phyloP scores from a whole-genome alignment of 495 filamentous ascomycete species.

The Trichoderma reesei region DNA sequence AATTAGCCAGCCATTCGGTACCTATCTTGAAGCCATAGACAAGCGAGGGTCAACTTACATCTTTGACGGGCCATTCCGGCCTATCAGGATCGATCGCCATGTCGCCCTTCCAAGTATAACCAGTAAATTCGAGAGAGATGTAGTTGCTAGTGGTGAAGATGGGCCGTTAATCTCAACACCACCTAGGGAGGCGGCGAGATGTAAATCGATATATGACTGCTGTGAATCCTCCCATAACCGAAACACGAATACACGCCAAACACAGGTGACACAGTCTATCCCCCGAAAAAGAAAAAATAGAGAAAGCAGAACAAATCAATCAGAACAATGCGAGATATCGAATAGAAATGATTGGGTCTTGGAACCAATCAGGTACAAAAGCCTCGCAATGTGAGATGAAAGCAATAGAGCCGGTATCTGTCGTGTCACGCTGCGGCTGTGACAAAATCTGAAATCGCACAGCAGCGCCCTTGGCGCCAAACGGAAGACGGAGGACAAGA shows the following conservation, averaged over 20 bases:
- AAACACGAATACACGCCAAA: not conserved
- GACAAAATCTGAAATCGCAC: no score
- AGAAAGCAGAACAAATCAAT: no score
- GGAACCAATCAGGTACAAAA: not conserved
- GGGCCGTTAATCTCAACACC: not conserved
- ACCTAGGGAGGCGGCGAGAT: not conserved
- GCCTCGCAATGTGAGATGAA: no score
- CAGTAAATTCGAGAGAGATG: not conserved
- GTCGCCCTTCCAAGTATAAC: not conserved
- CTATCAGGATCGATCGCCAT: slow-evolving; percentile 23
- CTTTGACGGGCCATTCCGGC: slow-evolving; percentile 47
- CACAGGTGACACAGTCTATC: not conserved
- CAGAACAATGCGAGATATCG: no score
- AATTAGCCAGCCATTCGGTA: not conserved
- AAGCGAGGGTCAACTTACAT: slow-evolving; percentile 41
- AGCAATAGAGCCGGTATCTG: not conserved
- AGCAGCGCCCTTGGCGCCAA: no score
- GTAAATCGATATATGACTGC: not conserved
- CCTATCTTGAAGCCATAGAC: not conserved
- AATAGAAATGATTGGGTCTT: not conserved
- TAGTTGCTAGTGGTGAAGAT: not conserved
- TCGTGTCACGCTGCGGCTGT: not conserved
- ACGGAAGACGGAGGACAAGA: no score
- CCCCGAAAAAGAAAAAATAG: not conserved
- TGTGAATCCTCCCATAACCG: not conserved